Evolutionary conservation across 2,329 filamentous ascomycete genomes (phyloP), one percentile per base, ranked within the genome.

Genomic region (Cryphonectria naterciae): DNA sequence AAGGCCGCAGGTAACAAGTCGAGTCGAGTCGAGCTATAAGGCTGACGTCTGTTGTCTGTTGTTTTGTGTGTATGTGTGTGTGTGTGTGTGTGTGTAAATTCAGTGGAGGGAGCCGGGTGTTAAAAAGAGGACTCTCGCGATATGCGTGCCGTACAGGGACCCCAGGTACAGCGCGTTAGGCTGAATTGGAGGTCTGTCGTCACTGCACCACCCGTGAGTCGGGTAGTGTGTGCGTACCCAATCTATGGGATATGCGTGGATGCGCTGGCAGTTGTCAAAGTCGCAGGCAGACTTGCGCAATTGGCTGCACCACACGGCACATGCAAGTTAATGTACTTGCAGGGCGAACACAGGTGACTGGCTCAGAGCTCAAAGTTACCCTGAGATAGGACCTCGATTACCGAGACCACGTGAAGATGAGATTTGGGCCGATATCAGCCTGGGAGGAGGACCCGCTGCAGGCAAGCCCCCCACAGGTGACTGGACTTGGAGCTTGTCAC

Each of bases 221-320:
- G 82, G 80, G 81, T 80, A 80, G 80, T 80, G 81, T 83, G 79
- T 83, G 79, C 80, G 83, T 80, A 78, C 79, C 81, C 83, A 85
- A 86, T 86, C 83, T 85, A 87, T 85, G 86, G 83, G 84, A 83
- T 84, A 85, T 86, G 85, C 81, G 86, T 83, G 81, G 83, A 87
- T 89, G 88, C 85, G 88, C 84, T 89, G 87, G 87, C 87, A 89
- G 77, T 81, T 77, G 78, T 80, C 79, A 81, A 83, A 82, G 81
- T 85, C 81, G 81, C 82, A 83, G 81, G 82, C 83, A 49, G 82
- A 81, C 83, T 83, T 82, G 82, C 82, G 84, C 82, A 84, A 83
- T 83, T 83, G 83, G 83, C 83, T 80, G 83, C 82, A 83, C 83
- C 82, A 84, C 82, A 84, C 84, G 83, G 84, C 85, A 87, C 86